Evolutionary conservation across 805 yeast species (phyloP), one percentile per base, ranked within the genome.

Genomic region (Saturnispora halmiae): DNA sequence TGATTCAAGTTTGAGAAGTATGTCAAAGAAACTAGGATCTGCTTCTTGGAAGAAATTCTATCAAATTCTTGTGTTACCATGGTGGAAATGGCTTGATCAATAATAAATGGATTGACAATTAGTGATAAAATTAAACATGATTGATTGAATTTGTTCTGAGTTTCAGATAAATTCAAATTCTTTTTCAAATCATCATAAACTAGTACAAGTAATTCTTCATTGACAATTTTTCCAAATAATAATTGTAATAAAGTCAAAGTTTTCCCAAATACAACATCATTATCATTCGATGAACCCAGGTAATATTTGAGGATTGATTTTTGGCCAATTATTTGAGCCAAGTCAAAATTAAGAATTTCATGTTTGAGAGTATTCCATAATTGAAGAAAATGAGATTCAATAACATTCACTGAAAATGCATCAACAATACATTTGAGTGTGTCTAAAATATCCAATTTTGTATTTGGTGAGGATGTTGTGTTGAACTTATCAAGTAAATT

Each of bases 361-460:
- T 75, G 87, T 56, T 90, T 90, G 39, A 90, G 63, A 0, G 95
- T 84, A 50, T 83, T 82, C 95, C 95, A 92, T 4, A 90, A 54
- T 2, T 79, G 72, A 6, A 72, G 55, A 88, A 95, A 88, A 54
- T 75, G 70, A 9, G 68, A 69, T 24, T 69, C 61, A 8, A 82
- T 58, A 0, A 75, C 66, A 5, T 65, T 67, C 0, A 59, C 51
- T 0, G 73, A 65, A 53, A 81, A 84, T 5, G 58, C 60, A 11
- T 65, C 58, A 7, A 84, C 61, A 47, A 92, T 79, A 1, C 62
- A 60, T 6, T 66, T 56, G 19, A 92, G 58, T 0, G 95, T 77
- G 28, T 64, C 57, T 28, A 90, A 61, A 0, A 85, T 79, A 54
- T 92, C 97, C 37, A 72, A 63, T 53, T 90, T 78, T 16, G 82